Conservation (phyloP, 352 stramenopile genomes). For the Globisporangium canariense region DNA sequence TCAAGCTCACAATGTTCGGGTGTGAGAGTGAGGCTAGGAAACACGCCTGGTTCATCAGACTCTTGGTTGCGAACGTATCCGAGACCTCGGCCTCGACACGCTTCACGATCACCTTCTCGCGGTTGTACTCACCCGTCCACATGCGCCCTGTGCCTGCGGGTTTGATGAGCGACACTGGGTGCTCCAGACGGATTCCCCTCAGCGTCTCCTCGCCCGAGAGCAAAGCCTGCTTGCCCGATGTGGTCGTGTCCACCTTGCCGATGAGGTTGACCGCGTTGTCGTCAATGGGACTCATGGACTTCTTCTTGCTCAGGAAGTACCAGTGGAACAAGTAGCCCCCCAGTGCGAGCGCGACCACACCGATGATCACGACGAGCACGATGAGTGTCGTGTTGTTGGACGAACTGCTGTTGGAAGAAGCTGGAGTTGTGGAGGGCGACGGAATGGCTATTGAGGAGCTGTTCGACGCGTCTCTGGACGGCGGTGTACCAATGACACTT, state of each 20-base stretch:
- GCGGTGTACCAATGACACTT: conserved; percentile 2
- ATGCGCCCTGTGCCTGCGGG: conserved; percentile 43
- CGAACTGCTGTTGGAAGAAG: background rate
- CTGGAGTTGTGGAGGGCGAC: background rate
- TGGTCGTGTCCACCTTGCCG: conserved; percentile 33
- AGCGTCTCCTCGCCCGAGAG: conserved; percentile 70
- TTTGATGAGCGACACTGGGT: conserved; percentile 51
- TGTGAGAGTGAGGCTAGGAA: conserved; percentile 51
- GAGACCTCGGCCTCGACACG: conserved; percentile 64
- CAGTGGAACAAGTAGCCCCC: conserved; percentile 36
- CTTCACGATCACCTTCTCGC: conserved; percentile 65
- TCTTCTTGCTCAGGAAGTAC: conserved; percentile 28
- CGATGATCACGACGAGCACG: conserved; percentile 45
- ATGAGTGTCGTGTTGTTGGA: conserved; percentile 43
- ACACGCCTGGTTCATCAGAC: conserved; percentile 53
- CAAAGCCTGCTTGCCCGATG: conserved; percentile 46
- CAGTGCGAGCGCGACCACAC: conserved; percentile 33
- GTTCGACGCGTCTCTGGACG: background rate
- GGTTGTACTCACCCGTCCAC: conserved; percentile 57
- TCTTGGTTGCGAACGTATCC: conserved; percentile 54
- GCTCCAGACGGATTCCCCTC: conserved; percentile 44
- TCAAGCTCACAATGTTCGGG: conserved; percentile 58
- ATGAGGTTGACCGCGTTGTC: conserved; percentile 45
- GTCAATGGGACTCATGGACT: conserved; percentile 1
- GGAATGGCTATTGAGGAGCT: background rate